Evolutionary conservation across 768 basidiomycete species (phyloP), one percentile per base, ranked within the genome.

Genomic region (Baorangia bicolor): DNA sequence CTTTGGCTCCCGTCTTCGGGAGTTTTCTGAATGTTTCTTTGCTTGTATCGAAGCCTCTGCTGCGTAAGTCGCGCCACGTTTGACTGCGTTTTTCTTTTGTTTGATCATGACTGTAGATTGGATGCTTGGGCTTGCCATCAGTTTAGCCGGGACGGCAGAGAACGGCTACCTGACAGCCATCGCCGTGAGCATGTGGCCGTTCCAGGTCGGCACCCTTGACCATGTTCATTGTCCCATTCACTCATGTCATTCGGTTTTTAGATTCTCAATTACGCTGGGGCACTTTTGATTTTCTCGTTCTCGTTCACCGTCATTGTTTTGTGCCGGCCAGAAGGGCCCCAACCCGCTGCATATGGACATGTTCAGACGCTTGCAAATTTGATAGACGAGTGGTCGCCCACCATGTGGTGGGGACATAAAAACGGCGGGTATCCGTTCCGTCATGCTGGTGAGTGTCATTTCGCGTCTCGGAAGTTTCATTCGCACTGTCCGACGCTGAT

Each of bases 351-450:
- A n/a, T 74, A 73, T 27, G 70, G 73, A 3, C 71, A 73, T 21
- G 46, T 74, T 2, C 68, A 72, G 43, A 74, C 69, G 16, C 62
- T 74, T 16, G 70, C 66, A 3, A 71, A 73, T 44, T 52, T 73
- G 52, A 61, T 72, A 34, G 73, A 74, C 51, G 70, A 74, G n/a
- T 69, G 73, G 73, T 68, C 69, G n/a, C 53, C 62, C 1, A 67
- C 55, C 8, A 68, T 72, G 59, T 66, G 69, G 69, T 71, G 70
- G 64, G 70, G 65, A 18, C 59, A 62, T 21, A 71, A 69, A n/a
- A 39, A 41, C 1, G 31, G 14, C 13, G 55, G 58, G 33, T 49
- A 20, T 23, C 42, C 51, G 0, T 43, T 20, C 27, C 47, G 30
- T 42, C 66, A 61, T 53, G 66, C 68, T 1, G 70, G 70, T 64